Evolutionary conservation across 2,329 filamentous ascomycete genomes (phyloP).

Genomic region (Botrytis hyacinthi): DNA sequence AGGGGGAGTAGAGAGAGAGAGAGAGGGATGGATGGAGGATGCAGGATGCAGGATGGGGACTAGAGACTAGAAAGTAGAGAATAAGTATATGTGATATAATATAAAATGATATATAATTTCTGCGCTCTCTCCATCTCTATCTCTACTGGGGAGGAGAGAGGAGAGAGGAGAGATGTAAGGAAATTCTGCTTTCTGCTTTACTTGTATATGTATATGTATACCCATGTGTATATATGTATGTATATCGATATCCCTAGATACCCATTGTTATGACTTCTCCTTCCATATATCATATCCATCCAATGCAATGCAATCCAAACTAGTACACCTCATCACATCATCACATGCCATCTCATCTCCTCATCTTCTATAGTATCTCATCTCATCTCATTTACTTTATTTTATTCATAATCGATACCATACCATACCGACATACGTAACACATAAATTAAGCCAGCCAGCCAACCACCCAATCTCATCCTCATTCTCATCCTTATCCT

Average conservation of each 20-base stretch:
- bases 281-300: neutral
- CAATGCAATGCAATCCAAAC: neutral
- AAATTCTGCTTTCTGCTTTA: too few species aligned
- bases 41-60: too few species aligned
- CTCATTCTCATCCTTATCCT: neutral
- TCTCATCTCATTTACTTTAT: neutral
- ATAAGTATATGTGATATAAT: too few species aligned
- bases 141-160: too few species aligned
- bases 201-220: neutral
- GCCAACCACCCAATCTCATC: neutral
- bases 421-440: neutral
- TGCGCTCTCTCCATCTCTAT: too few species aligned
- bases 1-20: too few species aligned
- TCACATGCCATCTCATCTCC: neutral
- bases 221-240: too few species aligned
- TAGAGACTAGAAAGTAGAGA: too few species aligned
- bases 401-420: conserved; percentile 1
- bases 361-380: neutral
- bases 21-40: too few species aligned
- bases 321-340: neutral
- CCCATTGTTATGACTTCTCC: neutral
- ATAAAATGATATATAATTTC: too few species aligned
- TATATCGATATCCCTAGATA: neutral
- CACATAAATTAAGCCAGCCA: neutral
- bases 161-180: too few species aligned